Percentiles rank a stretch among this genome's conserved stretches.
Conservation (phyloP, 495 filamentous ascomycete species). For the Penicillium salamii region DNA sequence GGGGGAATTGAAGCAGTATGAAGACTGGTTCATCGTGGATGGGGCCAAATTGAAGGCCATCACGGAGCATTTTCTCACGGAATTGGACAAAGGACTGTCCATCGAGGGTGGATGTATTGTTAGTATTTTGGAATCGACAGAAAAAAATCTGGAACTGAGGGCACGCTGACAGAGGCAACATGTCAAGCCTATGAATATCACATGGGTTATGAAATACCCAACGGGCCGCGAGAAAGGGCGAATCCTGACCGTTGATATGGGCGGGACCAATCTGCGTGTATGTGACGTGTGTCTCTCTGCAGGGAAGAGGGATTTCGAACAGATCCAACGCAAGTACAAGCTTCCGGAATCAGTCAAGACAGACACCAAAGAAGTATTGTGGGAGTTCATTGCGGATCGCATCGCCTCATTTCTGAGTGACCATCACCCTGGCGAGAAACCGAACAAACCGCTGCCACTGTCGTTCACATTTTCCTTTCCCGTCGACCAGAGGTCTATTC, state of each 20-base stretch:
- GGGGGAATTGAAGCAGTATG: conserved; percentile 69
- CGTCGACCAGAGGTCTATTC: conserved; percentile 81
- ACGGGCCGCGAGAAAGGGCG: conserved; percentile 79
- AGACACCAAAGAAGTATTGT: conserved; percentile 76
- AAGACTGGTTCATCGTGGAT: conserved; percentile 72
- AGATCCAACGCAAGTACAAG: conserved; percentile 87
- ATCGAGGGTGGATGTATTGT: conserved; percentile 84
- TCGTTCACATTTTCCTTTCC: conserved; percentile 97
- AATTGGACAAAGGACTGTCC: conserved; percentile 79
- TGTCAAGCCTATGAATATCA: conserved; percentile 87
- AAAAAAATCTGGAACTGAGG: too few species aligned
- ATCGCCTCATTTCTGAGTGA: conserved; percentile 80
- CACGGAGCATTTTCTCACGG: conserved; percentile 74
- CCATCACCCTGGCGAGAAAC: conserved; percentile 60
- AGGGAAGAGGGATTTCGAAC: conserved; percentile 83
- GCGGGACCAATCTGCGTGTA: conserved; percentile 90
- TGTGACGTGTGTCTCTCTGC: conserved; percentile 83
- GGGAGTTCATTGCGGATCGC: conserved; percentile 90
- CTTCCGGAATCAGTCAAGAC: conserved; percentile 87
- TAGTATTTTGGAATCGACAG: conserved; percentile 31
- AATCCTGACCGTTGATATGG: conserved; percentile 89
- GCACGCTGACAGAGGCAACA: background rate
- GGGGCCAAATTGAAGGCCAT: conserved; percentile 79
- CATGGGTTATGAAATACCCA: conserved; percentile 87
- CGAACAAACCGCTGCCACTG: conserved; percentile 58